Evolutionary conservation across 2,329 filamentous ascomycete genomes (phyloP), one percentile per base, ranked within the genome.

Genomic region (Fusarium armeniacum): DNA sequence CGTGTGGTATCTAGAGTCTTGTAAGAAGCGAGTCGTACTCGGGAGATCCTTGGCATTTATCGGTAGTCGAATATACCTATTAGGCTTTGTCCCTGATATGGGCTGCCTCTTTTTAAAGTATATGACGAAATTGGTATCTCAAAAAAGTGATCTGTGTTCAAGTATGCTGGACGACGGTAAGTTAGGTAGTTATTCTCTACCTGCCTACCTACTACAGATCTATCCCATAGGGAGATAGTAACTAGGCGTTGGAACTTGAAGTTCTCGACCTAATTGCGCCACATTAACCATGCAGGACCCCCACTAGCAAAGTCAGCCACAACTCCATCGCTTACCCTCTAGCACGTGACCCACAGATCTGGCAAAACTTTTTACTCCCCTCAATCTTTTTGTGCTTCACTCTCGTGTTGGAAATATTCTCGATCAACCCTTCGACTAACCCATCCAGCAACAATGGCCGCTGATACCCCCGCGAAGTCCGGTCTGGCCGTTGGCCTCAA

Each of bases 401-500:
- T 53, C 45, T 58, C 41, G 52, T 33, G 58, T 47, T 47, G 49
- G 36, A 61, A 56, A 59, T 64, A 50, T 65, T 54, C 57, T 74
- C 69, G 70, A 52, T 71, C 76, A 75, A 76, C 73, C 63, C 72
- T 67, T 28, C 55, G 67, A 78, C 73, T 76, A 79, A 75, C 73
- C 75, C 66, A 74, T 74, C 76, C 73, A 77, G 75, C 75, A 65
- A 81, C 78, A 79, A 90, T 89, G 87, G 87, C 86, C 77, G 87
- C 86, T 82, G 87, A 89, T 83, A 80, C 83, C 69, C 82, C 85
- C 76, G 83, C 84, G 78, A 85, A 83, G 77, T 83, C 82, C 82
- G 88, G 87, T 81, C 81, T 90, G 76, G 82, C 84, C 82, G 82
- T 87, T 78, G 88, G 88, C 80, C 80, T 85, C 78, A 90, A 90